Conservation (phyloP, 2,329 filamentous ascomycete species). For the Fusarium torreyae region DNA sequence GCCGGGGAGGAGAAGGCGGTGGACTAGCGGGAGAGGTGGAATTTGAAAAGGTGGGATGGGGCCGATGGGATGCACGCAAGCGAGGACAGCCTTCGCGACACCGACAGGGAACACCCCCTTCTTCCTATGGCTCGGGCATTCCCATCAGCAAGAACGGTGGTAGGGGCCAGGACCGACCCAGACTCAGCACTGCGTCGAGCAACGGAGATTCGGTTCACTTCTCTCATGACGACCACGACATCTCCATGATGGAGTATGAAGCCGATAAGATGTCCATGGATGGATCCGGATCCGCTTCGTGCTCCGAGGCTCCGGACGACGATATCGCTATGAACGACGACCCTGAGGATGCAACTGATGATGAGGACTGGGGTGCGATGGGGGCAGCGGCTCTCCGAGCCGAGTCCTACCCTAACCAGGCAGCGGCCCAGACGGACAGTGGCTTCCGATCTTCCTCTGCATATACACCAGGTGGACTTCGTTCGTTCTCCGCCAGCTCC, state of each 20-base stretch:
- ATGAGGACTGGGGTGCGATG: conserved; percentile 95
- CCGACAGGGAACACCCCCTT: conserved; percentile 59
- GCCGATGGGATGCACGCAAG: conserved; percentile 90
- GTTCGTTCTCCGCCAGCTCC: conserved; percentile 65
- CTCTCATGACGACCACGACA: conserved; percentile 76
- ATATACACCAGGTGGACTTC: conserved; percentile 63
- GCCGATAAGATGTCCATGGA: conserved; percentile 96
- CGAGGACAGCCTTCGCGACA: conserved; percentile 73
- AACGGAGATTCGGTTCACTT: conserved; percentile 81
- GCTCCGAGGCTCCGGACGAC: conserved; percentile 80
- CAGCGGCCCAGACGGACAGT: conserved; percentile 68
- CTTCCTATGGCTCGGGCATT: conserved; percentile 66
- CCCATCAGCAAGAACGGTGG: conserved; percentile 67
- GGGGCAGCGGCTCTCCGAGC: conserved; percentile 87
- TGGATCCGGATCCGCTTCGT: conserved; percentile 78
- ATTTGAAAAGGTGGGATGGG: conserved; percentile 98
- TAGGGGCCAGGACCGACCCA: conserved; percentile 63
- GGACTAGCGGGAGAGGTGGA: conserved; percentile 79
- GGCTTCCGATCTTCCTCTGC: conserved; percentile 60
- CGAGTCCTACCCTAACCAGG: conserved; percentile 72
- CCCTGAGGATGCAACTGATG: conserved; percentile 89
- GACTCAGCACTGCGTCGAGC: conserved; percentile 70
- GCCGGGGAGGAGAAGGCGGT: conserved; percentile 76
- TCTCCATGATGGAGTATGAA: conserved; percentile 83
- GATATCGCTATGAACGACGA: conserved; percentile 79